Evolutionary conservation across 2,329 filamentous ascomycete genomes (phyloP).

Genomic region (Xylaria sp.): DNA sequence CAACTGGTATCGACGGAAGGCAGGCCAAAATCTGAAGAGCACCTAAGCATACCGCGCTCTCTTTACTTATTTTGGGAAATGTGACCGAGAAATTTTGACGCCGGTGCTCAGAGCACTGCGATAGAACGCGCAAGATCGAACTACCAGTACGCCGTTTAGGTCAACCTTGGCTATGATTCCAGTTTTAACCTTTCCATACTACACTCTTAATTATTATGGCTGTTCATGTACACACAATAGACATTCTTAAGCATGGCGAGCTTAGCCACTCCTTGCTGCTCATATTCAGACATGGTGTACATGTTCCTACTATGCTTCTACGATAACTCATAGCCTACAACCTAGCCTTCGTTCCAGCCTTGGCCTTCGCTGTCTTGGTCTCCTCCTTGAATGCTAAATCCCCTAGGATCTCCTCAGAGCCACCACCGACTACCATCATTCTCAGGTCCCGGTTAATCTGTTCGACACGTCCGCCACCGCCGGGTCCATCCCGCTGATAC

Average conservation of each 20-base stretch:
- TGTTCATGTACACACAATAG: not conserved
- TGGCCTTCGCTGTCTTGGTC: constrained; percentile 37
- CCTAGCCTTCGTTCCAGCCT: constrained; percentile 29
- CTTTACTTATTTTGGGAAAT: not conserved
- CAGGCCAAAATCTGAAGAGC: constrained; percentile 20
- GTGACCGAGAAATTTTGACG: not conserved
- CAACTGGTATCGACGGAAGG: not conserved
- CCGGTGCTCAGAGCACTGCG: not conserved
- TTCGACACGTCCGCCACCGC: constrained; percentile 57
- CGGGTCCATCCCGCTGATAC: constrained; percentile 57
- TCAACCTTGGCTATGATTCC: not conserved
- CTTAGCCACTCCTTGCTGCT: not conserved
- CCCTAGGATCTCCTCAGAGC: constrained; percentile 61
- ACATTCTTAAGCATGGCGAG: not conserved
- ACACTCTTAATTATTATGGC: not conserved
- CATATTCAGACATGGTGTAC: not conserved
- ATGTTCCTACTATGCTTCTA: not conserved
- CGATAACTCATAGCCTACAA: constrained; percentile 11
- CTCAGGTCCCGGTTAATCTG: constrained; percentile 61
- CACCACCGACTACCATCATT: constrained; percentile 62
- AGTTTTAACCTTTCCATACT: not conserved
- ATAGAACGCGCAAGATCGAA: not conserved
- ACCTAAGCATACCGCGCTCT: not conserved
- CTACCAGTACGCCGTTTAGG: not conserved
- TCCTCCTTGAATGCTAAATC: constrained; percentile 60